Evolutionary conservation across 495 filamentous ascomycete species (phyloP).

Genomic region (Lineolata rhizophorae): DNA sequence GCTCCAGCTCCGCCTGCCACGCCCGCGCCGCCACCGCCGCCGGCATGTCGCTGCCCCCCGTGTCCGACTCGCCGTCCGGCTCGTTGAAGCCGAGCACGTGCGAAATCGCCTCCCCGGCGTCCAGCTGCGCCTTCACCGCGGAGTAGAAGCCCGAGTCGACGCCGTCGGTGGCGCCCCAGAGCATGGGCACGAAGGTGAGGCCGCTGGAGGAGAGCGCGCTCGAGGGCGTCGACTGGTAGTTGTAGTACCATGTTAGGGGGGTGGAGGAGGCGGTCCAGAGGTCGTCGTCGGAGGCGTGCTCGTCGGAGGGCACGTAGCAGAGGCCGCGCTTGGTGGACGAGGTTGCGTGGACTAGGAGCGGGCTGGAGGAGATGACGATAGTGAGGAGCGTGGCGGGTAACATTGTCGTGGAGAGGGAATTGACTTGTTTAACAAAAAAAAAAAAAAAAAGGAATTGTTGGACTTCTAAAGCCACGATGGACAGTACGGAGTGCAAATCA

Average conservation of each 20-base stretch:
- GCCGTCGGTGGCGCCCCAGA: conserved; percentile 35
- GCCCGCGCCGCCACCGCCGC: conserved; percentile 34
- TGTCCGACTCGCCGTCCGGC: conserved; percentile 30
- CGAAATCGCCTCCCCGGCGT: conserved; percentile 31
- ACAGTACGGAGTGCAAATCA: too few species aligned
- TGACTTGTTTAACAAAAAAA: too few species aligned
- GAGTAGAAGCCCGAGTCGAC: conserved; percentile 31
- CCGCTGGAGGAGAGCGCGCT: conserved; percentile 20
- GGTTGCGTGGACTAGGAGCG: conserved; percentile 9
- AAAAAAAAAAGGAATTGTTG: too few species aligned
- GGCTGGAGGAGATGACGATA: conserved; percentile 8
- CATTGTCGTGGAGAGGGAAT: too few species aligned
- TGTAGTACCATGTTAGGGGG: conserved; percentile 66
- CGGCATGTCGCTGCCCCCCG: conserved; percentile 36
- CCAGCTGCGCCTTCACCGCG: conserved; percentile 27
- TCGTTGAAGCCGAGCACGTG: conserved; percentile 58
- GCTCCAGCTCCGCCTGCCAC: conserved; percentile 46
- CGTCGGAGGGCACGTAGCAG: conserved; percentile 30
- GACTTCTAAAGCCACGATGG: too few species aligned
- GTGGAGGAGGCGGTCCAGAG: conserved; percentile 31
- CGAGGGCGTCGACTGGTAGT: conserved; percentile 36
- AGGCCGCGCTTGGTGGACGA: conserved; percentile 48
- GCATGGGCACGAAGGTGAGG: conserved; percentile 62
- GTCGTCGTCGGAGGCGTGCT: conserved; percentile 30
- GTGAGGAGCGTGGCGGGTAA: conserved; percentile 9